These are phyloP conservation scores for Paxillus involutus DNA, from an alignment of 768 basidiomycete species.

Conservation along the genomic window DNA sequence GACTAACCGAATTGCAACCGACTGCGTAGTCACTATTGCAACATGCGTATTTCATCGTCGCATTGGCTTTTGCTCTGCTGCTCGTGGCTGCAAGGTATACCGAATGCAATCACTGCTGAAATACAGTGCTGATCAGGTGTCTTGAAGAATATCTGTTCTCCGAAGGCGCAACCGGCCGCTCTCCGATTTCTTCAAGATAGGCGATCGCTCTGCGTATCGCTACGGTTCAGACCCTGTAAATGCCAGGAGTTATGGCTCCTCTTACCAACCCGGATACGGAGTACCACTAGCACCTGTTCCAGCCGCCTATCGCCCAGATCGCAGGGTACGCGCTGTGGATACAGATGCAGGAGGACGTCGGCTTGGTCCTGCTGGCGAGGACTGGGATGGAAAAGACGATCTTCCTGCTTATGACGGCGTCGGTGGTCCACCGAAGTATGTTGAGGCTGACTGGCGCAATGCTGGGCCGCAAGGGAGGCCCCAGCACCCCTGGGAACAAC, in stretches of 20 bases:
- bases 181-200: constrained; percentile 20
- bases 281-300: constrained; percentile 15
- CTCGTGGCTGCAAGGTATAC: constrained; percentile 23
- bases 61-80: constrained; percentile 6
- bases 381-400: constrained; percentile 40
- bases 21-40: constrained; percentile 17
- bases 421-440: constrained; percentile 49
- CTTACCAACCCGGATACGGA: constrained; percentile 9
- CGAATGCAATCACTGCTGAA: background rate
- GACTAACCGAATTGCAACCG: background rate
- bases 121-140: constrained; percentile 2
- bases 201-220: background rate
- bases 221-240: constrained; percentile 1
- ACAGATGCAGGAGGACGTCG: constrained; percentile 36
- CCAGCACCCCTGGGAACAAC: background rate
- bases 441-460: constrained; percentile 18
- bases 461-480: background rate
- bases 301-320: constrained; percentile 15
- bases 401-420: constrained; percentile 47
- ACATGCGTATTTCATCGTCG: constrained; percentile 25
- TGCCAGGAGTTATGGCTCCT: constrained; percentile 1
- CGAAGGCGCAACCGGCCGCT: constrained; percentile 19
- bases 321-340: constrained; percentile 35
- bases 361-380: constrained; percentile 30
- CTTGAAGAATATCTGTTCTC: constrained; percentile 19